Percentiles rank a stretch among this genome's conserved stretches.
These are phyloP conservation scores for Coniosporium apollinis DNA, from an alignment of 495 filamentous ascomycete species.

Conservation along the genomic window DNA sequence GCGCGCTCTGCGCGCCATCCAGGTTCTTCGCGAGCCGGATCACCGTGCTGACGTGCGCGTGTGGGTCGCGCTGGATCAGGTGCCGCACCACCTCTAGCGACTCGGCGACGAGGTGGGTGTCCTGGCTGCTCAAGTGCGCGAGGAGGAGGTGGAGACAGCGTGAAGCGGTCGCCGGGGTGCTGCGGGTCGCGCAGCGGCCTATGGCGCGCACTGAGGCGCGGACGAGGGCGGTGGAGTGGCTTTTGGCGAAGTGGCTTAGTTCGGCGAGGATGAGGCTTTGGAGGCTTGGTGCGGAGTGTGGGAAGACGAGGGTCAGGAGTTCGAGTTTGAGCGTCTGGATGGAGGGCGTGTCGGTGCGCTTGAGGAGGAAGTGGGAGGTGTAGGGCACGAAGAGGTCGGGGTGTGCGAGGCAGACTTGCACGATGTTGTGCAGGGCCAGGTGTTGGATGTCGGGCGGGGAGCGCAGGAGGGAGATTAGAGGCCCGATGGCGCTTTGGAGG, in stretches of 20 bases:
- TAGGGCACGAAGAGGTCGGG: slow-evolving; percentile 70
- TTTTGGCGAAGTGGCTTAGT: slow-evolving; percentile 76
- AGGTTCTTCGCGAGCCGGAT: slow-evolving; percentile 83
- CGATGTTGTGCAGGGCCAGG: slow-evolving; percentile 83
- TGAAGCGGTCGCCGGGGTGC: slow-evolving; percentile 45
- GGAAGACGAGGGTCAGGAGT: slow-evolving; percentile 74
- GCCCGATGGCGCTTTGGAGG: slow-evolving; percentile 54
- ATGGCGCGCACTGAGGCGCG: slow-evolving; percentile 81
- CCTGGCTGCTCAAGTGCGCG: slow-evolving; percentile 64
- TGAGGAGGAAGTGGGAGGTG: slow-evolving; percentile 72
- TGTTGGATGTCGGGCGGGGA: slow-evolving; percentile 73
- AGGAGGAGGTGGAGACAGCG: slow-evolving; percentile 71
- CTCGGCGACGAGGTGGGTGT: slow-evolving; percentile 77
- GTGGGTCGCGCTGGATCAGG: slow-evolving; percentile 80
- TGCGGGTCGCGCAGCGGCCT: slow-evolving; percentile 69
- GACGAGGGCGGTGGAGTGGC: slow-evolving; percentile 58
- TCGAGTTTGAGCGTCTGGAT: slow-evolving; percentile 87
- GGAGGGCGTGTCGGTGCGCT: slow-evolving; percentile 60
- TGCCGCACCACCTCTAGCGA: slow-evolving; percentile 85
- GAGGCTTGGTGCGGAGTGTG: slow-evolving; percentile 52
- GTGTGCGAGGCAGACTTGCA: slow-evolving; percentile 58
- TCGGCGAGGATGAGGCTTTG: slow-evolving; percentile 81
- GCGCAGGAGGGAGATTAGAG: slow-evolving; percentile 69
- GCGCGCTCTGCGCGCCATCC: slow-evolving; percentile 64
- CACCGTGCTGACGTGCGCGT: slow-evolving; percentile 61